Percentiles rank a stretch among this genome's conserved stretches.
Conservation (phyloP, 164 flowering plant genomes). For the Berberis thunbergii region DNA sequence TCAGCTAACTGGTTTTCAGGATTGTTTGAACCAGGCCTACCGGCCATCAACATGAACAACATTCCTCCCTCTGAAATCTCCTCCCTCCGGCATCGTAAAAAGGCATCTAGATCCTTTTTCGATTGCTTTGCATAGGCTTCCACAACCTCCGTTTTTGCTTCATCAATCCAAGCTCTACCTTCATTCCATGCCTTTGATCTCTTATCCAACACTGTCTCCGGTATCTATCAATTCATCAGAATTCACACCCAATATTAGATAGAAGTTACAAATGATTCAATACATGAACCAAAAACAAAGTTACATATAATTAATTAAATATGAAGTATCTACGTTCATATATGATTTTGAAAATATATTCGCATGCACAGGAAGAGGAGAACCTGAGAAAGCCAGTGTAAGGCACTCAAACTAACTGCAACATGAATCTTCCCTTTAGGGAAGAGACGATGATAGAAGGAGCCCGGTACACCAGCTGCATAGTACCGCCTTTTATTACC, state of each 20-base stretch:
- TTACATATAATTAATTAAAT: no score
- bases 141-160: constrained; percentile 31
- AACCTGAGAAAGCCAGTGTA: constrained; percentile 36
- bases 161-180: constrained; percentile 38
- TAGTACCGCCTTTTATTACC: constrained; percentile 14
- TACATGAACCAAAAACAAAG: no score
- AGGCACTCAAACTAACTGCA: constrained; percentile 30
- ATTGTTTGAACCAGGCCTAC: constrained; percentile 17
- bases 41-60: constrained; percentile 33
- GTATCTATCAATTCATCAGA: constrained; percentile 15
- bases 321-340: no score
- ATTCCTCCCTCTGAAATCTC: constrained; percentile 32
- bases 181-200: constrained; percentile 29
- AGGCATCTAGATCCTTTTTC: constrained; percentile 27
- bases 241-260: no score
- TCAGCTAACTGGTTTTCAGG: constrained; percentile 32
- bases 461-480: constrained; percentile 31
- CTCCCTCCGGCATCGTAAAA: constrained; percentile 26
- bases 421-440: constrained; percentile 30
- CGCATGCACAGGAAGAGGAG: background rate
- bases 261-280: no score
- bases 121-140: constrained; percentile 36
- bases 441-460: constrained; percentile 28
- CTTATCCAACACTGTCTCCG: constrained; percentile 24
- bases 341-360: background rate